These are phyloP conservation scores for Leishmania martiniquensis DNA, from an alignment of 208 protist species.

Conservation along the genomic window DNA sequence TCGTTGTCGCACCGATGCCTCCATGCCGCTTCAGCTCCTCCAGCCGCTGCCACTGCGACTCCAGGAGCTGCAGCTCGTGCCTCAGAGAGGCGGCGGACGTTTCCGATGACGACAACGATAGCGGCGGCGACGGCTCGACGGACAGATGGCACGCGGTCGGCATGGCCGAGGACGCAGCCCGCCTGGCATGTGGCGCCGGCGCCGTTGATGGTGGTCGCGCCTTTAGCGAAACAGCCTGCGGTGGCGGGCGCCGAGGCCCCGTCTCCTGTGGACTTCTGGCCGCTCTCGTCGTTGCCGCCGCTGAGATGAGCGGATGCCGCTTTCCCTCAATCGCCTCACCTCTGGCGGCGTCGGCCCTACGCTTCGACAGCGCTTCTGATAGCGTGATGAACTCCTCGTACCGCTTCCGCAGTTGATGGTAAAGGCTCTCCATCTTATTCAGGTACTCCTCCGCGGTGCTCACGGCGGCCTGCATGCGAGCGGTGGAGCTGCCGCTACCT, in stretches of 20 bases:
- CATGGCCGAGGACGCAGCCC: not conserved
- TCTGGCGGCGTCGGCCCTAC: not conserved
- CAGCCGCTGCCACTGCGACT: constrained; percentile 78
- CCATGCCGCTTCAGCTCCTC: constrained; percentile 50
- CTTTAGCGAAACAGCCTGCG: not conserved
- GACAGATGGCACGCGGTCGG: not conserved
- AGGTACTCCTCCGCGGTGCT: constrained; percentile 42
- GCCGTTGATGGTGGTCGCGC: constrained; percentile 2
- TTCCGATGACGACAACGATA: constrained; percentile 1
- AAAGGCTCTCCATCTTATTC: constrained; percentile 62
- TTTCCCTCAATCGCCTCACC: not conserved
- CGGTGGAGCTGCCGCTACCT: not conserved
- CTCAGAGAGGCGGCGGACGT: constrained; percentile 31
- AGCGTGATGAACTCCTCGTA: constrained; percentile 45
- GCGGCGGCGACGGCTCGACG: not conserved
- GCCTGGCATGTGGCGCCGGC: not conserved
- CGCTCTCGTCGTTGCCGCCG: not conserved
- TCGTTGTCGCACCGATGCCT: constrained; percentile 1
- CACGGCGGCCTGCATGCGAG: constrained; percentile 17
- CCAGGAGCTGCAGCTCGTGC: constrained; percentile 58
- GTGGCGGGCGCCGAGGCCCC: not conserved
- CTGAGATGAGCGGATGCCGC: not conserved
- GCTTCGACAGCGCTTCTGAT: constrained; percentile 9
- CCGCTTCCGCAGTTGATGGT: constrained; percentile 42
- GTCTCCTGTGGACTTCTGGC: not conserved